phyloP scores from a whole-genome alignment of 345 rosid genomes.

The Rhizophora apiculata region DNA sequence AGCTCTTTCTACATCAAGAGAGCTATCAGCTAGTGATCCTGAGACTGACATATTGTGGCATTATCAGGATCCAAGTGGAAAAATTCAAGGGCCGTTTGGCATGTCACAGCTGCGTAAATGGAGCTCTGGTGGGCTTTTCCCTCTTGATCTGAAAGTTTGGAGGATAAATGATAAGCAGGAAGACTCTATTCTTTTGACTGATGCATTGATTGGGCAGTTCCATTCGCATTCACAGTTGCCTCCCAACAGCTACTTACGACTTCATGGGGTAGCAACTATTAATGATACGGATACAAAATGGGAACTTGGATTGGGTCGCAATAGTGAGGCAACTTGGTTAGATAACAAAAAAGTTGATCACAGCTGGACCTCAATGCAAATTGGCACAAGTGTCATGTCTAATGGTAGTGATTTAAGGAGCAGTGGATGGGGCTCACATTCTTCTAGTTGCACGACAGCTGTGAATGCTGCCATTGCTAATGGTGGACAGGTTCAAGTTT shows the following conservation, averaged over 20 bases:
- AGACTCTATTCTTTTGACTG: constrained; percentile 65
- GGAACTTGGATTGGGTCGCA: constrained; percentile 23
- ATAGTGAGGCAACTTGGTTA: constrained; percentile 9
- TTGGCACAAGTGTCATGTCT: constrained; percentile 26
- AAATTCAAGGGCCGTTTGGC: constrained; percentile 83
- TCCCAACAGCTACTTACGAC: constrained; percentile 11
- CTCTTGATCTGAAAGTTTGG: constrained; percentile 75
- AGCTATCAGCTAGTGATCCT: constrained; percentile 35
- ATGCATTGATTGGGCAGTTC: constrained; percentile 54
- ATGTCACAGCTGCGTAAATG: constrained; percentile 70
- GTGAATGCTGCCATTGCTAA: constrained; percentile 31
- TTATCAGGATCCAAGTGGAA: constrained; percentile 80
- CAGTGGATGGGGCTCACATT: constrained; percentile 36
- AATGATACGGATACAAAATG: constrained; percentile 24
- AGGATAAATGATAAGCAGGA: constrained; percentile 53
- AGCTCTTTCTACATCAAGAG: constrained; percentile 35
- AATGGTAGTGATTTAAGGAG: constrained; percentile 23
- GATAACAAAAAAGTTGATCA: constrained; percentile 30
- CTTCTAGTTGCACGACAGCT: constrained; percentile 33
- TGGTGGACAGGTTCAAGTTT: constrained; percentile 30
- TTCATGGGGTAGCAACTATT: constrained; percentile 20
- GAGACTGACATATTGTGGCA: constrained; percentile 68
- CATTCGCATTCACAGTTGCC: constrained; percentile 29
- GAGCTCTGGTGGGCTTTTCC: constrained; percentile 67
- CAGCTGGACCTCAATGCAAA: constrained; percentile 25